These are phyloP conservation scores for Geranium brycei DNA, from an alignment of 345 rosid genomes.

Conservation along the genomic window DNA sequence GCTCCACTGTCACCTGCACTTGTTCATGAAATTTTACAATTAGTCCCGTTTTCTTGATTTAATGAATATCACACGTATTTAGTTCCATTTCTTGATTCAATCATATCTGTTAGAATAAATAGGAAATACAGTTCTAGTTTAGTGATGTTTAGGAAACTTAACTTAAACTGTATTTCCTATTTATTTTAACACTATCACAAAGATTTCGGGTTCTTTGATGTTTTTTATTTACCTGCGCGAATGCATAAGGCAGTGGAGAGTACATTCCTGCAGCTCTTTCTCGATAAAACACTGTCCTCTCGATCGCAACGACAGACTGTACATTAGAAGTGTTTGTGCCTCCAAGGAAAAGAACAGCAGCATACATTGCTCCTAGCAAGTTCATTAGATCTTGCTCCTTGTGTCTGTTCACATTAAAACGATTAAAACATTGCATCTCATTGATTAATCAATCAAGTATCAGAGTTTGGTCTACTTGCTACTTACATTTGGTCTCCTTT, in stretches of 20 bases:
- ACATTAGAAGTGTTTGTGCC: slow-evolving; percentile 28
- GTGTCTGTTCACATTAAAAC: slow-evolving; percentile 10
- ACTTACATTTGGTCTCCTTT: slow-evolving; percentile 30
- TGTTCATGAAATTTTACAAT: no score
- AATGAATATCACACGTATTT: no score
- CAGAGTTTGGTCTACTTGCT: not conserved
- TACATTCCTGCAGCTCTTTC: slow-evolving; percentile 44
- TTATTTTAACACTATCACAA: no score
- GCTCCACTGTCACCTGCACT: slow-evolving; percentile 41
- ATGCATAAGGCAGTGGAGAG: slow-evolving; percentile 34
- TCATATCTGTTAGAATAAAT: no score
- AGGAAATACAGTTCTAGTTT: no score
- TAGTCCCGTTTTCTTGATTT: no score
- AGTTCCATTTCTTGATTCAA: no score
- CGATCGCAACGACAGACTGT: slow-evolving; percentile 25
- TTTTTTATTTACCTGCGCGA: slow-evolving; percentile 29
- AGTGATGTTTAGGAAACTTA: no score
- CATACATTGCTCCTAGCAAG: slow-evolving; percentile 18
- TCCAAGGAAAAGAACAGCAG: slow-evolving; percentile 34
- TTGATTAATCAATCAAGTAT: not conserved
- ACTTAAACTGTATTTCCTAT: no score
- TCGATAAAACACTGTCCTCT: slow-evolving; percentile 38
- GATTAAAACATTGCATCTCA: not conserved
- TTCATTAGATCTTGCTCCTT: slow-evolving; percentile 30
- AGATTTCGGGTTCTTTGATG: no score